Evolutionary conservation across 2,329 filamentous ascomycete genomes (phyloP), one percentile per base, ranked within the genome.

Genomic region (Neonectria magnoliae): DNA sequence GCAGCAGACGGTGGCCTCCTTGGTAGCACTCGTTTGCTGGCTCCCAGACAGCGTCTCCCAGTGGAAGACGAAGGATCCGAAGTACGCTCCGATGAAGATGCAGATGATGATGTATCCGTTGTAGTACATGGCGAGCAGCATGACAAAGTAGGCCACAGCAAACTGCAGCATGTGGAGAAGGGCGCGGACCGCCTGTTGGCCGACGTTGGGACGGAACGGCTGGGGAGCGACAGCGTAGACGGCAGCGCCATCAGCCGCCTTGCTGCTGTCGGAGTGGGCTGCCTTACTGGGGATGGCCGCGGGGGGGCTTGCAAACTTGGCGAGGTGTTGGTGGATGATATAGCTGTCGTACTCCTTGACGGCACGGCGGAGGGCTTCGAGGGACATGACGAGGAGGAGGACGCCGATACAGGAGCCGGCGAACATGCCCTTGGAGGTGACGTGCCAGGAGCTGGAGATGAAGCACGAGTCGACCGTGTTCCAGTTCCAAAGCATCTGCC

Each of bases 401-500:
- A 93, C 89, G 65, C 91, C 92, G 74, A 97, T 90, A 80, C 93
- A 96, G 57, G 90, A 91, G 22, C 90, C 92, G 52, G 91, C 92
- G 75, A 97, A 95, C 85, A 91, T 91, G 76, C 86, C 89, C 3
- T 78, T 80, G 25, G 89, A 90, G 16, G 81, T 89, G 76, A 95
- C 86, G 73, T 89, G 89, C 92, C 93, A 96, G 22, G 84, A 83
- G 8, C 76, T 71, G 25, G 90, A 81, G 74, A 96, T 85, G 84
- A 96, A 95, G 71, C 78, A 93, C 20, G 89, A 80, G 75, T 91
- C 88, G 75, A 92, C 81, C 3, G 89, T 91, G 77, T 91, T 84
- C 90, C 90, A 93, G 78, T 93, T 94, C 90, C 91, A 93, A 44
- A 93, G 82, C 91, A 93, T 94, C 90, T 92, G 62, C 1, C 7